Base-by-base conservation (phyloP, 345 rosid genomes). In the Fremontodendron californicum region DNA sequence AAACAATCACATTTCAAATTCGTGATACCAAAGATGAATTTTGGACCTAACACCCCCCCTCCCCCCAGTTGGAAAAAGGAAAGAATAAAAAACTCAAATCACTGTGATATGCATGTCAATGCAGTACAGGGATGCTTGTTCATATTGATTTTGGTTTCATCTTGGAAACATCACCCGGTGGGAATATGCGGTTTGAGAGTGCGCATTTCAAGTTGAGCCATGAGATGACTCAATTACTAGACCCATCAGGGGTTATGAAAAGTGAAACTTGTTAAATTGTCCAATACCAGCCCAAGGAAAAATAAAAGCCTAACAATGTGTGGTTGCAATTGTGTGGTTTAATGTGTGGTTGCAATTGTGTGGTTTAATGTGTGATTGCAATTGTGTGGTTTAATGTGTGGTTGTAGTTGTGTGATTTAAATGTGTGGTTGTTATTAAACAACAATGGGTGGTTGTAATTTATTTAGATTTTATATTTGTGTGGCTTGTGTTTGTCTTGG, bases 191-290 rank as follows among this genome's bases (percentile, higher is more conserved):
- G 48, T 96, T 96, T 39, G 99, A 96, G 86, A 96, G 92, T 78
- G 99, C 98, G 23, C 97, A 96, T 85, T 94, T 96, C 87, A 96
- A 96, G 83, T 86, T 96, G 87, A 96, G 98, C 88, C 98, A 96
- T 67, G 99, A 96, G 86, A 94, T 96, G 99, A 96, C 99, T 63
- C 99, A 96, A 57, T 84, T 96, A 66, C 86, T 92, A 49, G 98
- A 96, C 64, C 99, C 98, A 7, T 92, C 98, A 0, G 96, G 97
- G 54, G 88, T 84, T 65, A 91, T 96, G 98, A 96, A 94, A 82
- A 94, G 99, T 77, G 95, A 94, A 51, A 90, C n/a, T n/a, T n/a
- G n/a, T n/a, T n/a, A n/a, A n/a, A n/a, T n/a, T n/a, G n/a, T n/a
- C n/a, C n/a, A n/a, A n/a, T n/a, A n/a, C n/a, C n/a, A n/a, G n/a